Evolutionary conservation across 805 yeast genomes (phyloP).

Genomic region (Metschnikowia amazonensis): DNA sequence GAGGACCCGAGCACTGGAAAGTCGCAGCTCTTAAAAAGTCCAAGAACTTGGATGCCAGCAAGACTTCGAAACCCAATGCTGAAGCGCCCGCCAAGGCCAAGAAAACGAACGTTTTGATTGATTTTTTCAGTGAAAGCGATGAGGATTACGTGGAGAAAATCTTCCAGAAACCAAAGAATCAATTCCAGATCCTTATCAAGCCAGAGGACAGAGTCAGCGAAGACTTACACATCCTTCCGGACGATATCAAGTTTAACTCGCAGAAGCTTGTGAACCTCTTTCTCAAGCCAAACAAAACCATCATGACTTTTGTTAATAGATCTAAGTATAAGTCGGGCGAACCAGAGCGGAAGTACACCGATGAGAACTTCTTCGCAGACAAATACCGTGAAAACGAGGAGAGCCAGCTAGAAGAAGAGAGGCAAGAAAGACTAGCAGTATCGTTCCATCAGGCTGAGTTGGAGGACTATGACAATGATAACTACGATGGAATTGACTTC

Average conservation of each 20-base stretch:
- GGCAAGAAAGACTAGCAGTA: conserved; percentile 34
- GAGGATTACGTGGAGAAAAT: conserved; percentile 27
- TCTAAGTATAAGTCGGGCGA: conserved; percentile 5
- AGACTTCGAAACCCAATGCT: conserved; percentile 1
- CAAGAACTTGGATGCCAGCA: conserved; percentile 21
- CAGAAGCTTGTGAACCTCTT: conserved; percentile 63
- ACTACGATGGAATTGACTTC: conserved; percentile 39
- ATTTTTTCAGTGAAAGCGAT: conserved; percentile 33
- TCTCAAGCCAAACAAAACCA: conserved; percentile 55
- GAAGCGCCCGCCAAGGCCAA: conserved; percentile 17
- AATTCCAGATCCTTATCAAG: conserved; percentile 21
- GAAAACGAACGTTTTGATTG: conserved; percentile 24
- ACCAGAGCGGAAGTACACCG: conserved; percentile 38
- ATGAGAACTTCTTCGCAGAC: conserved; percentile 71
- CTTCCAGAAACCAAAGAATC: conserved; percentile 32
- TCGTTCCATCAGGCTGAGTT: conserved; percentile 39
- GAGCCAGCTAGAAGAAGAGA: conserved; percentile 24
- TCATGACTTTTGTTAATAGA: conserved; percentile 24
- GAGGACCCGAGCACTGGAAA: conserved; percentile 92
- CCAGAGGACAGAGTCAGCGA: conserved; percentile 27
- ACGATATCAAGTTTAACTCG: conserved; percentile 69
- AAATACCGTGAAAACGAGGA: conserved; percentile 43
- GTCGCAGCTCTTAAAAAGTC: conserved; percentile 45
- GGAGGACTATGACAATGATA: conserved; percentile 38
- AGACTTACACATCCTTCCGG: conserved; percentile 56